phyloP scores from a whole-genome alignment of 768 basidiomycete genomes.

The Tulasnella sp. region DNA sequence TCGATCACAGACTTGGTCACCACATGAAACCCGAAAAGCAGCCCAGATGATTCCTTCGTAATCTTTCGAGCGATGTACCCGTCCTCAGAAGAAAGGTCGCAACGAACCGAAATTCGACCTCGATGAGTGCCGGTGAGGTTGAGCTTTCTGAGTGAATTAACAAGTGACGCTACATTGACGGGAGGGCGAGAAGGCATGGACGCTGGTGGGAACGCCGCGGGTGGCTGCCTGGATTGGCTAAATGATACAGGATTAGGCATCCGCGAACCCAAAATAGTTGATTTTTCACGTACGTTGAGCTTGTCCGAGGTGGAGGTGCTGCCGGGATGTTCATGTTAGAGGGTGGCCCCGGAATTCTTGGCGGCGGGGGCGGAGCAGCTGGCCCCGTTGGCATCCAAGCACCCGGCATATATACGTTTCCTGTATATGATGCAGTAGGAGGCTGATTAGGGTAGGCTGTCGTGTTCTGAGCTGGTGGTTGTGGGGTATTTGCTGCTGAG shows the following conservation, averaged over 20 bases:
- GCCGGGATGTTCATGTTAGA: background rate
- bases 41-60: background rate
- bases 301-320: background rate
- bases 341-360: background rate
- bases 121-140: background rate
- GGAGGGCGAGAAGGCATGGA: background rate
- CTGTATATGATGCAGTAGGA: background rate
- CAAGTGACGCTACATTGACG: background rate
- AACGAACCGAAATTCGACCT: background rate
- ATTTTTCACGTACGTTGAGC: background rate
- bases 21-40: background rate
- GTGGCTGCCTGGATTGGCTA: background rate
- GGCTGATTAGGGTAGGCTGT: background rate
- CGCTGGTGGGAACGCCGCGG: background rate
- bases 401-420: background rate
- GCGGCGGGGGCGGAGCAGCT: background rate
- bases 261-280: background rate
- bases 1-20: conserved; percentile 1
- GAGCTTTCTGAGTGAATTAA: background rate
- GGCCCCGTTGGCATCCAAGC: background rate
- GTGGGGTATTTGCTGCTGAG: background rate
- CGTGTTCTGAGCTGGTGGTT: background rate
- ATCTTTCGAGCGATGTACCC: background rate
- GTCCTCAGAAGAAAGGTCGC: background rate
- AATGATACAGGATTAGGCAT: background rate